These are phyloP conservation scores for Deinandra increscens DNA, from an alignment of 129 eudicot genomes.

Conservation along the genomic window DNA sequence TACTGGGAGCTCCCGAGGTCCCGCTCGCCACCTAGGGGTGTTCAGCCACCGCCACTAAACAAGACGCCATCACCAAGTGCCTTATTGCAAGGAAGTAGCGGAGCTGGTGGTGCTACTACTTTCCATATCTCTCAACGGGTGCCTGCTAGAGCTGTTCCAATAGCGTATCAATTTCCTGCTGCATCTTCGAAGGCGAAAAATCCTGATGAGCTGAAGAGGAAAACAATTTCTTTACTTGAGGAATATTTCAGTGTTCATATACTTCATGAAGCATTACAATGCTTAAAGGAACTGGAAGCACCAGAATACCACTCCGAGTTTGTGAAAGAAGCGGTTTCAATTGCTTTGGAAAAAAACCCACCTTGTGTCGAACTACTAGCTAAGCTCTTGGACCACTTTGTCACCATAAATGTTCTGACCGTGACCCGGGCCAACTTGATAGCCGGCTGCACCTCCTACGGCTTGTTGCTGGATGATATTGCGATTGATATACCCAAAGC, in stretches of 20 bases:
- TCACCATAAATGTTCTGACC: conserved; percentile 56
- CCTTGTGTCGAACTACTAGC: conserved; percentile 75
- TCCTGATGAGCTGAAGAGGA: conserved; percentile 52
- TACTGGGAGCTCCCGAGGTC: conserved; percentile 77
- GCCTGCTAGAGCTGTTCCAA: conserved; percentile 28
- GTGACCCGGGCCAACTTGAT: conserved; percentile 50
- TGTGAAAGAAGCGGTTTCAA: conserved; percentile 71
- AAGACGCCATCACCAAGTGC: conserved; percentile 70
- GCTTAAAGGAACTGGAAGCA: conserved; percentile 75
- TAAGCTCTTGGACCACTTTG: conserved; percentile 61
- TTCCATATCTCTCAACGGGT: conserved; percentile 34
- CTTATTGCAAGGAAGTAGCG: conserved; percentile 67
- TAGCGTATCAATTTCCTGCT: conserved; percentile 28
- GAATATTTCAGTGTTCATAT: conserved; percentile 77
- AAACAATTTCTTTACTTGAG: conserved; percentile 67
- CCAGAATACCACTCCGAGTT: conserved; percentile 75
- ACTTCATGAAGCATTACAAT: conserved; percentile 82
- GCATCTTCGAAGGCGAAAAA: conserved; percentile 36
- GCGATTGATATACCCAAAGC: conserved; percentile 93
- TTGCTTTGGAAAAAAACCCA: conserved; percentile 74
- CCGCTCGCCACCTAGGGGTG: conserved; percentile 60
- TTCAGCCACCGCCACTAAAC: conserved; percentile 48
- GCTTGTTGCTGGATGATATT: conserved; percentile 67
- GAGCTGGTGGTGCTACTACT: conserved; percentile 34
- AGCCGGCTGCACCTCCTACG: conserved; percentile 60